phyloP scores from a whole-genome alignment of 140 eudicot genomes.

The Flaveria floridana region DNA sequence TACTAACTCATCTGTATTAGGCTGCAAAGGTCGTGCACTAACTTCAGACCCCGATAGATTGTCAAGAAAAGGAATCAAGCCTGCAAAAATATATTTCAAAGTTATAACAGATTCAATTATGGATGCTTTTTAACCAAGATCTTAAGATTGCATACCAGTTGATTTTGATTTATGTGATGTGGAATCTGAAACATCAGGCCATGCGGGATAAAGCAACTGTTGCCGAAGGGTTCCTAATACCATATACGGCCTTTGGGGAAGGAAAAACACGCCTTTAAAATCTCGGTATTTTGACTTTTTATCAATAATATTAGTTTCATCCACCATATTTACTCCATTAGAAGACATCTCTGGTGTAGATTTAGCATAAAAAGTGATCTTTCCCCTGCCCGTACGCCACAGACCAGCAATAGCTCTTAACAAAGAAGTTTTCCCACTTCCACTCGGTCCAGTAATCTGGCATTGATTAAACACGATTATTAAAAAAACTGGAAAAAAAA shows the following conservation, averaged over 20 bases:
- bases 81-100: constrained; percentile 37
- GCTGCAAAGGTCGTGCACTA: constrained; percentile 39
- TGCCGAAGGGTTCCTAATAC: constrained; percentile 97
- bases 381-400: constrained; percentile 87
- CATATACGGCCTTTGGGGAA: constrained; percentile 96
- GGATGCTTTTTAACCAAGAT: not conserved
- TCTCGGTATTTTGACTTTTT: constrained; percentile 39
- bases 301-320: constrained; percentile 19
- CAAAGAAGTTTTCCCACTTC: constrained; percentile 91
- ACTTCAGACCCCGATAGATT: constrained; percentile 19
- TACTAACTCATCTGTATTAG: constrained; percentile 64
- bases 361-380: constrained; percentile 58
- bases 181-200: constrained; percentile 52
- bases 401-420: constrained; percentile 96
- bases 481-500: not conserved
- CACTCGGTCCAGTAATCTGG: constrained; percentile 96
- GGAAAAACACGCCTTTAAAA: constrained; percentile 76
- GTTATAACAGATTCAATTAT: constrained; percentile 10
- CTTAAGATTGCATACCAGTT: constrained; percentile 48
- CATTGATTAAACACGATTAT: constrained; percentile 21
- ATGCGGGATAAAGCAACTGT: constrained; percentile 91
- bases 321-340: constrained; percentile 23
- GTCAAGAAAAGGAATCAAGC: constrained; percentile 51
- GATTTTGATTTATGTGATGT: constrained; percentile 32
- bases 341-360: constrained; percentile 33